Conservation (phyloP, 345 rosid species). For the Citrus maxima region DNA sequence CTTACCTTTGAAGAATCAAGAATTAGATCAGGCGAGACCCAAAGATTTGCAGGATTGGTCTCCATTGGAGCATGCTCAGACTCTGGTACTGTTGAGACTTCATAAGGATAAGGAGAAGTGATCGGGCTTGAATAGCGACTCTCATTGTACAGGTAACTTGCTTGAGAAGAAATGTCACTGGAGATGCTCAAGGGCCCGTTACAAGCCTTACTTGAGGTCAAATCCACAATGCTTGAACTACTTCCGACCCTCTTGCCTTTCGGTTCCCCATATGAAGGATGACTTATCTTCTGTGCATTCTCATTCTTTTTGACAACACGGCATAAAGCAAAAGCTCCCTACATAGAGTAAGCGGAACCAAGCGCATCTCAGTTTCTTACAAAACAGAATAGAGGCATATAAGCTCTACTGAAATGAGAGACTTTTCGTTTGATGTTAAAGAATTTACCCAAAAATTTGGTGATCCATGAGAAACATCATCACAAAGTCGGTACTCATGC, state of each 20-base stretch:
- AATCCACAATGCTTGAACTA: constrained; percentile 38
- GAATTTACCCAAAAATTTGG: constrained; percentile 46
- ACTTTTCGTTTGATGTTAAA: background rate
- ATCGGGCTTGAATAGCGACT: constrained; percentile 45
- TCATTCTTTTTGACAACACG: constrained; percentile 70
- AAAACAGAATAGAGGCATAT: background rate
- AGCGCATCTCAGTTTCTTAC: background rate
- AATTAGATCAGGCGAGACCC: constrained; percentile 60
- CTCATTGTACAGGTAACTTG: constrained; percentile 32
- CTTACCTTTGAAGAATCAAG: constrained; percentile 71
- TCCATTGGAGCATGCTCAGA: constrained; percentile 31
- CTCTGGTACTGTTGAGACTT: constrained; percentile 27
- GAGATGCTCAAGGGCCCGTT: constrained; percentile 39
- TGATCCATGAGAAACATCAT: constrained; percentile 49
- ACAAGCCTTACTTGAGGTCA: constrained; percentile 28
- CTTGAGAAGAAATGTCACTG: constrained; percentile 36
- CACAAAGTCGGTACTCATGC: constrained; percentile 84
- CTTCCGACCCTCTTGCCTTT: constrained; percentile 28
- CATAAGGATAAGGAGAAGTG: constrained; percentile 39
- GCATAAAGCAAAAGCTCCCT: constrained; percentile 87
- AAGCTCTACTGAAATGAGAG: background rate
- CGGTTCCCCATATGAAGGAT: constrained; percentile 27
- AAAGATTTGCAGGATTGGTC: constrained; percentile 32
- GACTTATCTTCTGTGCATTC: constrained; percentile 38
- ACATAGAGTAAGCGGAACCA: background rate